Evolutionary conservation across 192 early-diverging fungal genomes (phyloP).

Genomic region (Podila horticola): DNA sequence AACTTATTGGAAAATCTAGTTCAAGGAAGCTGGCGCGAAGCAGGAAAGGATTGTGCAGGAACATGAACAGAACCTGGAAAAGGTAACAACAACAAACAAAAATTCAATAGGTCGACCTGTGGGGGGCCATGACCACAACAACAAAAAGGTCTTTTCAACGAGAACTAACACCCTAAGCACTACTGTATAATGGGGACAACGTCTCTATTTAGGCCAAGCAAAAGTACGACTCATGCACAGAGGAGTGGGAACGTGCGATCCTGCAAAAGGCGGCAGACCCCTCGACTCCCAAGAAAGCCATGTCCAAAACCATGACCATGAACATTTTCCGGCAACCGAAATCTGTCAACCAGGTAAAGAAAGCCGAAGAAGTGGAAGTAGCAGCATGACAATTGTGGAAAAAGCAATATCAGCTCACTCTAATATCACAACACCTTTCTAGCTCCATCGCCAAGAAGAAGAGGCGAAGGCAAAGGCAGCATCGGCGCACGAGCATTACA

Average conservation of each 20-base stretch:
- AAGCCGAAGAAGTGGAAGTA: background rate
- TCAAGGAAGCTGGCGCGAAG: conserved; percentile 83
- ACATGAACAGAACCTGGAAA: conserved; percentile 82
- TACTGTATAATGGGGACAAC: conserved; percentile 1
- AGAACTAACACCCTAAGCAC: background rate
- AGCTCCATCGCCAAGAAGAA: conserved; percentile 84
- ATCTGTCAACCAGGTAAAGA: conserved; percentile 67
- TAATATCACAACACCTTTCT: background rate
- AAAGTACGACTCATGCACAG: conserved; percentile 82
- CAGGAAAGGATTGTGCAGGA: conserved; percentile 83
- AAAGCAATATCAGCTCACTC: background rate
- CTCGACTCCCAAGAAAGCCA: conserved; percentile 51
- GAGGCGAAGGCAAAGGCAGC: conserved; percentile 89
- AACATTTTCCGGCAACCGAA: conserved; percentile 64
- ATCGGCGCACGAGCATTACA: conserved; percentile 85
- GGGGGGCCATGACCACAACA: background rate
- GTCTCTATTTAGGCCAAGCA: conserved; percentile 61
- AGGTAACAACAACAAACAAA: conserved; percentile 64
- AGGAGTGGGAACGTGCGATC: conserved; percentile 88
- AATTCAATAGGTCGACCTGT: background rate
- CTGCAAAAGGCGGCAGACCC: conserved; percentile 63
- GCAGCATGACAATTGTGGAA: conserved; percentile 4
- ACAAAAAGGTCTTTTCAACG: background rate
- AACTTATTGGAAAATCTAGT: conserved; percentile 45
- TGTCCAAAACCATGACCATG: conserved; percentile 59